Evolutionary conservation across 2,329 filamentous ascomycete species (phyloP).

Genomic region (Sordariomycetes sp.): DNA sequence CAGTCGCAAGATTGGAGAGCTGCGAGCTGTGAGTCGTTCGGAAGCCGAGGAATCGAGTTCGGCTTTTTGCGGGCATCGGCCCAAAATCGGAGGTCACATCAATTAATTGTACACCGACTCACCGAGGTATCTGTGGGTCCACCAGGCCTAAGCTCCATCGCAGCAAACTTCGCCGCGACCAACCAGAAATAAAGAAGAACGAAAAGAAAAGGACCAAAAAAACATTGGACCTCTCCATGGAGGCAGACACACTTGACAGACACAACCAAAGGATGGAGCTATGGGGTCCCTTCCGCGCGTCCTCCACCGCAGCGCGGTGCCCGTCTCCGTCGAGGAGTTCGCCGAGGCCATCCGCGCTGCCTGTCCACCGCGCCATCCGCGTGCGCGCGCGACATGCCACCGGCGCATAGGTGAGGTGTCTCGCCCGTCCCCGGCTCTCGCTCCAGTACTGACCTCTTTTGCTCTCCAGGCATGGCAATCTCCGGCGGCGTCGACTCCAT

Average conservation of each 20-base stretch:
- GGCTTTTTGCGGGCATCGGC: neutral
- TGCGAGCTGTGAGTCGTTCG: neutral
- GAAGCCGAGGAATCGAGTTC: neutral
- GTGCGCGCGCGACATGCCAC: neutral
- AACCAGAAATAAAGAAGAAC: neutral
- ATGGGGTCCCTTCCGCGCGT: conserved; percentile 20
- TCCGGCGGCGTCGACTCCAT: conserved; percentile 98
- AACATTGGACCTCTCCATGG: neutral
- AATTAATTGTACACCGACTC: no score
- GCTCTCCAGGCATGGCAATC: conserved; percentile 54
- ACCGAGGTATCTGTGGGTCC: neutral
- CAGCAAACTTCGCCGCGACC: neutral
- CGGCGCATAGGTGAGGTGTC: conserved; percentile 1
- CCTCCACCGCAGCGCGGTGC: conserved; percentile 25
- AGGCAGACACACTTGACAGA: neutral
- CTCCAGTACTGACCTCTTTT: neutral
- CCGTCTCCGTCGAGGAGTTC: conserved; percentile 16
- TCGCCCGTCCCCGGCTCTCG: neutral
- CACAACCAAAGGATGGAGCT: neutral
- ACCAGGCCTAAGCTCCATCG: neutral
- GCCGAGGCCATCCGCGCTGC: conserved; percentile 2
- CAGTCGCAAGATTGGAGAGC: neutral
- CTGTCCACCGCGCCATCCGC: conserved; percentile 2
- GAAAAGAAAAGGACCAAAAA: neutral
- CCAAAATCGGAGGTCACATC: neutral